Base-by-base conservation (phyloP, 192 early-diverging fungal genomes). In the Coemansia sp. region DNA sequence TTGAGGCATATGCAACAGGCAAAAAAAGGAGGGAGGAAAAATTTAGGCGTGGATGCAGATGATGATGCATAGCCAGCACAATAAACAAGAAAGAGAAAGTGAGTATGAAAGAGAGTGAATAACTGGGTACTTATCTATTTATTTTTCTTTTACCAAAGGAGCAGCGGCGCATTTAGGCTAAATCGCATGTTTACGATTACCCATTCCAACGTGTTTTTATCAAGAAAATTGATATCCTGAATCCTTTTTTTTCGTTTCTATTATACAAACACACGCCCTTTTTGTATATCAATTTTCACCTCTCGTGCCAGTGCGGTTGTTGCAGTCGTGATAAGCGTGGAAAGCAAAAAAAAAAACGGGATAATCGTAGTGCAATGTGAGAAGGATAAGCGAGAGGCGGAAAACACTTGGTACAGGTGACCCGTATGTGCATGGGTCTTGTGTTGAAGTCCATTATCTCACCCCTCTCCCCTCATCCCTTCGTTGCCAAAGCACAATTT, bases 101-200 rank as follows among this genome's bases (percentile, higher is more conserved):
- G 42, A 19, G 42, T 19, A 19, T 3, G 6, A 15, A 17, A 15
- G 29, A 32, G n/a, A n/a, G n/a, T 10, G 24, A 31, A 53, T 12
- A 31, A 17, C 11, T 17, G 7, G 17, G 17, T 31, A 32, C 29
- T 9, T 9, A 20, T n/a, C n/a, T n/a, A n/a, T n/a, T n/a, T n/a
- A n/a, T n/a, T n/a, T n/a, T n/a, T n/a, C n/a, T n/a, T n/a, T n/a
- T n/a, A n/a, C n/a, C n/a, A n/a, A n/a, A n/a, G n/a, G n/a, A n/a
- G n/a, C n/a, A n/a, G n/a, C n/a, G n/a, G 8, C 15, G 27, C 17
- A 54, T 54, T 54, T 54, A 54, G 51, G 51, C 51, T 54, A 54
- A 54, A 54, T 25, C 15, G 14, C 15, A 31, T n/a, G 2, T 35
- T 35, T 35, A 35, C 7, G 32, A 35, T 51, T 9, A n/a, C n/a